These are phyloP conservation scores for Fusarium palustre DNA, from an alignment of 2,329 filamentous ascomycete genomes.

Conservation along the genomic window DNA sequence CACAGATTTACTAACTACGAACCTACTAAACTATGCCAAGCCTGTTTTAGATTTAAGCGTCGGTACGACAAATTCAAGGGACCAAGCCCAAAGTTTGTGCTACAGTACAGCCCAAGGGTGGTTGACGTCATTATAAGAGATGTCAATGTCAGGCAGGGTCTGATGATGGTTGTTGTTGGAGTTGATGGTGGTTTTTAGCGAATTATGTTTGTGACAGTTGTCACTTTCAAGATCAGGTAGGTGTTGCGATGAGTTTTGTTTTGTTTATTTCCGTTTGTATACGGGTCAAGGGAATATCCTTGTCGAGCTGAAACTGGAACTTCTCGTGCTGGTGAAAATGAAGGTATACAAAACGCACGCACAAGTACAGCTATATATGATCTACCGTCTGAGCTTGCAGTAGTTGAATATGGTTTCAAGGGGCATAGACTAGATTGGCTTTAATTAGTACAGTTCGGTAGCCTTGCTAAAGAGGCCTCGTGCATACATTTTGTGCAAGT, in stretches of 20 bases:
- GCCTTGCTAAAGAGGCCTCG: background rate
- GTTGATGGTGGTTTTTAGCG: slow-evolving; percentile 13
- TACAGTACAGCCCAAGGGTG: background rate
- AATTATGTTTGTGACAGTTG: slow-evolving; percentile 3
- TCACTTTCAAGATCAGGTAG: background rate
- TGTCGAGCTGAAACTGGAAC: slow-evolving; percentile 32
- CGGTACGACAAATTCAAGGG: slow-evolving; percentile 30
- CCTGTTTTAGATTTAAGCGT: slow-evolving; percentile 17
- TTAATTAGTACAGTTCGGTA: too few relatives aligned
- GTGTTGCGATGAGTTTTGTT: background rate
- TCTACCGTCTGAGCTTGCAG: background rate
- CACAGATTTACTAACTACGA: background rate
- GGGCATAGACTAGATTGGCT: background rate
- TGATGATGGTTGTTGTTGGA: slow-evolving; percentile 29
- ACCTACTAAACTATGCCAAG: slow-evolving; percentile 6
- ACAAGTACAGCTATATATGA: background rate
- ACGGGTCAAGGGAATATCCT: slow-evolving; percentile 7
- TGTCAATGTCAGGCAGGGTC: slow-evolving; percentile 15
- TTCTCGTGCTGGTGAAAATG: background rate
- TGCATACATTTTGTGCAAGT: background rate
- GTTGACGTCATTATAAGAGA: slow-evolving; percentile 37
- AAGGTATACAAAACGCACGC: background rate
- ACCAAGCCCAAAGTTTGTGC: slow-evolving; percentile 18
- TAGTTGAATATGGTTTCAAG: background rate
- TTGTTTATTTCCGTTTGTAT: background rate